Evolutionary conservation across 441 rosid genomes (phyloP).

Genomic region (Croton setiger): DNA sequence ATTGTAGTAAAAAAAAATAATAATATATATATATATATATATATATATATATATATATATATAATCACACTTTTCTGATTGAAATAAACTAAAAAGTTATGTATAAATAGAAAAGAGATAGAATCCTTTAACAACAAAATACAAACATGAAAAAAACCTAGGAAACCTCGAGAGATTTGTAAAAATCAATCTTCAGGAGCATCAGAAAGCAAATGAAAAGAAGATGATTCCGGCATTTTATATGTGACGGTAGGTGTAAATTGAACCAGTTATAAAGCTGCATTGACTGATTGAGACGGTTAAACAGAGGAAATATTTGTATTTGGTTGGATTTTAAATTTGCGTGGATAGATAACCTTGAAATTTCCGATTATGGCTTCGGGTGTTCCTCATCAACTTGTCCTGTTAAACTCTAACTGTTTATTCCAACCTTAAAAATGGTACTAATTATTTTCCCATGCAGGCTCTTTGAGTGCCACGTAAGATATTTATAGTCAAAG

Average conservation of each 20-base stretch:
- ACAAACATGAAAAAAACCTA: not conserved
- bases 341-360: slow-evolving; percentile 17
- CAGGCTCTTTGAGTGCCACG: not conserved
- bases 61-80: no score
- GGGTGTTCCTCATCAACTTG: slow-evolving; percentile 15
- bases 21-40: no score
- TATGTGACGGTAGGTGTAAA: not conserved
- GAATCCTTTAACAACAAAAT: not conserved
- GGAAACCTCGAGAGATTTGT: not conserved
- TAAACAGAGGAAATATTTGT: no score
- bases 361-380: slow-evolving; percentile 25
- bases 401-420: slow-evolving; percentile 5
- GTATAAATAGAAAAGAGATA: no score
- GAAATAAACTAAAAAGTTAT: no score
- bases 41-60: no score
- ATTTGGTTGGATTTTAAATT: not conserved
- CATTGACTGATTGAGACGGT: slow-evolving; percentile 1
- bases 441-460: not conserved
- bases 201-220: not conserved
- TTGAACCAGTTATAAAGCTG: not conserved
- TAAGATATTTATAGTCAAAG: not conserved
- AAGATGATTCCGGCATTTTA: not conserved
- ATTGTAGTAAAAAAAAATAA: no score
- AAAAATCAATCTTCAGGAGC: not conserved
- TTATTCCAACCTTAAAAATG: no score